phyloP scores from a whole-genome alignment of 2,329 filamentous ascomycete species.

The Exserohilum turcica region DNA sequence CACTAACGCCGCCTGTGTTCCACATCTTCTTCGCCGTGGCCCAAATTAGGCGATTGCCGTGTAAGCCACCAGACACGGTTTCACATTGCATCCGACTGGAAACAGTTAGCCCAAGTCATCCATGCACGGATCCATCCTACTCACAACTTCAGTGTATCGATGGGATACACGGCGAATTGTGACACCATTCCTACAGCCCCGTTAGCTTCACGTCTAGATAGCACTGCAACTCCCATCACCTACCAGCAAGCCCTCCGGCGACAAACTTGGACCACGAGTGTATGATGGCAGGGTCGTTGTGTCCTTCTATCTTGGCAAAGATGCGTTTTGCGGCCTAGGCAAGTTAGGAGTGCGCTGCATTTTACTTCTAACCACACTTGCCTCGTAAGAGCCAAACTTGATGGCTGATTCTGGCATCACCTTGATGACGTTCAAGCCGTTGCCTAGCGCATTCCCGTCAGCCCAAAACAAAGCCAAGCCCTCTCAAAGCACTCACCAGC shows the following conservation, averaged over 20 bases:
- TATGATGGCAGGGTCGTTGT: constrained; percentile 78
- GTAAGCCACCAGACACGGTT: constrained; percentile 82
- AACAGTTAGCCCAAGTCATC: constrained; percentile 12
- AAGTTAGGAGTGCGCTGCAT: constrained; percentile 15
- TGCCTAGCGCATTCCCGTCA: constrained; percentile 64
- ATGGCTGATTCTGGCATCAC: constrained; percentile 99
- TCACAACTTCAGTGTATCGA: constrained; percentile 80
- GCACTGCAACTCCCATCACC: background rate
- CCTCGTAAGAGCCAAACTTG: constrained; percentile 96
- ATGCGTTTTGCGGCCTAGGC: constrained; percentile 78
- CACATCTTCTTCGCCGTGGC: constrained; percentile 89
- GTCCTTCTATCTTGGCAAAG: constrained; percentile 84
- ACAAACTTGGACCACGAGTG: constrained; percentile 86
- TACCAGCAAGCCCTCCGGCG: constrained; percentile 80
- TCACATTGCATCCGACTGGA: constrained; percentile 85
- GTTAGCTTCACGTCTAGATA: constrained; percentile 3
- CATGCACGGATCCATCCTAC: constrained; percentile 25
- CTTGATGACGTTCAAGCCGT: constrained; percentile 94
- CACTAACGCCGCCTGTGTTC: constrained; percentile 70
- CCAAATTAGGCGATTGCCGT: constrained; percentile 79
- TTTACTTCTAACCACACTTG: constrained; percentile 37
- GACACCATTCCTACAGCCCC: constrained; percentile 72
- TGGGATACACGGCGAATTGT: constrained; percentile 94
- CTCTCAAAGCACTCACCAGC: constrained; percentile 68
- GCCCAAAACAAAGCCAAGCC: constrained; percentile 11